These are phyloP conservation scores for Nyctanthes arbortristis DNA, from an alignment of 257 asterid genomes.

Conservation along the genomic window DNA sequence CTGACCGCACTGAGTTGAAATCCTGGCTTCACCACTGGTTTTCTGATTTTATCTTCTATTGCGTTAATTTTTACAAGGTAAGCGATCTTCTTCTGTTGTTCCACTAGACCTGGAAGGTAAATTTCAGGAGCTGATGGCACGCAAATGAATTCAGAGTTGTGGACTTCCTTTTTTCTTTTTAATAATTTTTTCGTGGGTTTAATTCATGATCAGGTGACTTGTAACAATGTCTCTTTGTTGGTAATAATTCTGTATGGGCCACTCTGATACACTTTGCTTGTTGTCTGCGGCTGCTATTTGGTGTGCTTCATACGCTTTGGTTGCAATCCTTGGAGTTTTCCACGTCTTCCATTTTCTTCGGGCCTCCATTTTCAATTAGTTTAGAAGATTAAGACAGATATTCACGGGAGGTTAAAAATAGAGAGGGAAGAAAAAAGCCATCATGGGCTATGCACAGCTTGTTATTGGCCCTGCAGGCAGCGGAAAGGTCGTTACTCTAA, in stretches of 20 bases:
- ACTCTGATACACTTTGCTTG: conserved; percentile 49
- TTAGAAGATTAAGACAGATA: conserved; percentile 9
- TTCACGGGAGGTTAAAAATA: too few relatives aligned
- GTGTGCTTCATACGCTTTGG: conserved; percentile 73
- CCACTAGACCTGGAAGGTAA: too few relatives aligned
- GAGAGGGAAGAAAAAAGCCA: conserved; percentile 28
- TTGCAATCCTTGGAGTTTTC: conserved; percentile 67
- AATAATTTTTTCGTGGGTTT: not conserved
- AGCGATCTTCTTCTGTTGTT: too few relatives aligned
- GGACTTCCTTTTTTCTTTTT: not conserved
- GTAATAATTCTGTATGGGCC: conserved; percentile 53
- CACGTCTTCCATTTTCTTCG: conserved; percentile 42
- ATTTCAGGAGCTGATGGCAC: too few relatives aligned
- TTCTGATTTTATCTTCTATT: too few relatives aligned
- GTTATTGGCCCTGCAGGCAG: conserved; percentile 99
- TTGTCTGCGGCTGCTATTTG: conserved; percentile 71
- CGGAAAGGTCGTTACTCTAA: conserved; percentile 45
- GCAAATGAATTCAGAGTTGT: too few relatives aligned
- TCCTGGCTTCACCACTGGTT: too few relatives aligned
- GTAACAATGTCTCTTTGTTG: conserved; percentile 28
- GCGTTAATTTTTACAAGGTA: too few relatives aligned
- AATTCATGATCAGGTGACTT: not conserved
- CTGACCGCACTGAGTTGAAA: too few relatives aligned
- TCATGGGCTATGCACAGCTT: conserved; percentile 93
- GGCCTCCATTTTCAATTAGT: conserved; percentile 35